Conservation (phyloP, 805 yeast genomes). For the Metschnikowia reukaufii region DNA sequence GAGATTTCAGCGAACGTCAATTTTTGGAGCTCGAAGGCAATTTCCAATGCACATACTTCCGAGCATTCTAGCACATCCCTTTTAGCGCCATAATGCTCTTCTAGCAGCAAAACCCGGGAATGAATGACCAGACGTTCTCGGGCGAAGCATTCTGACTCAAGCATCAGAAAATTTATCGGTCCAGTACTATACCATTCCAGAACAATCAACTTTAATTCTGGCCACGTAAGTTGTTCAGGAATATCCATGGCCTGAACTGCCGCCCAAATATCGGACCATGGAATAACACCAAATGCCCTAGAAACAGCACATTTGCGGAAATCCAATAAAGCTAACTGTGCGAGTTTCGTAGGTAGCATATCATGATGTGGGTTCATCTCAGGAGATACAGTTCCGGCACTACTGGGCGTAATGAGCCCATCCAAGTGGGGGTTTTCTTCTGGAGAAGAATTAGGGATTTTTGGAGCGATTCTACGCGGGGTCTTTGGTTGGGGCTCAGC, state of each 20-base stretch:
- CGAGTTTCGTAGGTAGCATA: not conserved
- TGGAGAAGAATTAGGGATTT: not conserved
- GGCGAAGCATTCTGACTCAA: slow-evolving; percentile 18
- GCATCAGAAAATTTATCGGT: slow-evolving; percentile 13
- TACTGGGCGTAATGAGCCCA: slow-evolving; percentile 11
- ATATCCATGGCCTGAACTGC: slow-evolving; percentile 2
- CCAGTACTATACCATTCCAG: slow-evolving; percentile 17
- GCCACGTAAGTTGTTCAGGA: slow-evolving; percentile 13
- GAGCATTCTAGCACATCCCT: slow-evolving; percentile 9
- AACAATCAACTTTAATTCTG: slow-evolving; percentile 19
- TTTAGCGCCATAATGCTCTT: slow-evolving; percentile 14
- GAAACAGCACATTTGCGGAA: slow-evolving; percentile 9
- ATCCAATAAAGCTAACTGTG: slow-evolving; percentile 3
- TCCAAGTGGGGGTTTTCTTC: slow-evolving; percentile 1
- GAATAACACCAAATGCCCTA: slow-evolving; percentile 2
- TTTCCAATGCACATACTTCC: slow-evolving; percentile 18
- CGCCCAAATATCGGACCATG: slow-evolving; percentile 10
- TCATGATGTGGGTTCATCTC: not conserved
- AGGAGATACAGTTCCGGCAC: slow-evolving; percentile 7
- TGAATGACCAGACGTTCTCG: slow-evolving; percentile 12
- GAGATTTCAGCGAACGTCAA: slow-evolving; percentile 10
- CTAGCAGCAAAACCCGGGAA: slow-evolving; percentile 12
- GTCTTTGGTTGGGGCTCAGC: slow-evolving; percentile 2
- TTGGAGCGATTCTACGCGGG: not conserved
- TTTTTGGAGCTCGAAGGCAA: slow-evolving; percentile 10